Evolutionary conservation across 768 basidiomycete genomes (phyloP), one percentile per base, ranked within the genome.

Genomic region (Hysterangium stoloniferum): DNA sequence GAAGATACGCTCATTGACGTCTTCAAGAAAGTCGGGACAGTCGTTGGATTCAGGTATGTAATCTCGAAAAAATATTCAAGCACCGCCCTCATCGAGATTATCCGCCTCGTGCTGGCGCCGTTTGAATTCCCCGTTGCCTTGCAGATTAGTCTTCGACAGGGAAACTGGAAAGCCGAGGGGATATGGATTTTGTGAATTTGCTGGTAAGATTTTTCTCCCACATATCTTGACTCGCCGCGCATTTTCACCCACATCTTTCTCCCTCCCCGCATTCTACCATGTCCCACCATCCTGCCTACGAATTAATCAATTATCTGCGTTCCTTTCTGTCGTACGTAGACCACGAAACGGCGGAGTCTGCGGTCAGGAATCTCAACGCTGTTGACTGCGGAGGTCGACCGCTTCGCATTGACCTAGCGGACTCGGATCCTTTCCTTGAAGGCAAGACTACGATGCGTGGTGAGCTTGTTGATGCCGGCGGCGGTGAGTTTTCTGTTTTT

Each of bases 131-230:
- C 19, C 19, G 17, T 24, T 8, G 40, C 15, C 52, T 48, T 54
- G 27, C 58, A 92, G 89, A 64, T 74, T 92, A 42, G 88, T 91
- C 41, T 90, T 86, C 66, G 89, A 92, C 71, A 74, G 89, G 62
- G 89, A 90, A 52, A 92, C 91, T n/a, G 91, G 90, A 48, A 94
- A 94, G 64, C 89, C 92, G 45, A 85, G 84, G 68, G 92, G 92
- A 25, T 95, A 93, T 65, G 92, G 91, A 19, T 91, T 91, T 62
- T 91, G 89, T 72, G 89, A 92, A 78, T 93, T 89, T 60, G 79
- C 84, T 57, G 90, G 88, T 90, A 78, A 71, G 75, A 73, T 62
- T 66, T 29, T 62, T 65, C 62, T 68, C n/a, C n/a, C n/a, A n/a
- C n/a, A n/a, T n/a, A 19, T 33, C 49, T 20, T 22, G 35, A 40